Evolutionary conservation across 495 filamentous ascomycete species (phyloP), one percentile per base, ranked within the genome.

Genomic region (Thozetella sp.): DNA sequence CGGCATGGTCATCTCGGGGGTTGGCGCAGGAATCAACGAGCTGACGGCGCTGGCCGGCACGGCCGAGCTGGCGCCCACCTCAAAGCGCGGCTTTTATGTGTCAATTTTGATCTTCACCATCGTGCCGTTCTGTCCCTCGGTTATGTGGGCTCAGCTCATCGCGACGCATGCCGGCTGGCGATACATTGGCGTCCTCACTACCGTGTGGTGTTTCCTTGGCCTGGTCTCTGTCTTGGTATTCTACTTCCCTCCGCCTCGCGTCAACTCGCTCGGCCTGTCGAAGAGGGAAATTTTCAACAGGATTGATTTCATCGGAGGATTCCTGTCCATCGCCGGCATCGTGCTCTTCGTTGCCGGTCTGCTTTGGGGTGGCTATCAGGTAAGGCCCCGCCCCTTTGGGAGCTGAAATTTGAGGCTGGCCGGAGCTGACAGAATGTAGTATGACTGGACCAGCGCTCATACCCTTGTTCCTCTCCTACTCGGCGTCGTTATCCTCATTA

Each of bases 91-190:
- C 20, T 84, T 82, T 70, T 90, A 90, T 65, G 83, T 91, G 43
- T 85, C 88, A 2, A 74, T 81, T 3, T 68, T 92, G 30, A 82
- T 89, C 52, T 85, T 90, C 67, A 88, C 86, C 23, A 89, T 91
- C 52, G 30, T 90, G 0, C 89, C 89, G 0, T 89, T 90, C 66
- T 81, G 83, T 58, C 88, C 89, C 0, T 86, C 86, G 0, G 88
- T 89, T 1, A 73, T 92, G 40, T 91, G 82, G 77, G 88, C 82
- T 13, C 89, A 92, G 68, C 73, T 92, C 26, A 90, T 92, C 53
- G 79, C 87, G 22, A 74, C 72, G 13, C 68, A 85, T 43, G 75
- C 78, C 15, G 75, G 69, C 34, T 92, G 89, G 89, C 77, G 89
- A 46, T 88, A 87, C 59, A 82, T 87, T 48, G 86, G 86, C 9